Percentiles rank a stretch among this genome's conserved stretches.
phyloP scores from a whole-genome alignment of 768 basidiomycete genomes.

The Russula brevipes region DNA sequence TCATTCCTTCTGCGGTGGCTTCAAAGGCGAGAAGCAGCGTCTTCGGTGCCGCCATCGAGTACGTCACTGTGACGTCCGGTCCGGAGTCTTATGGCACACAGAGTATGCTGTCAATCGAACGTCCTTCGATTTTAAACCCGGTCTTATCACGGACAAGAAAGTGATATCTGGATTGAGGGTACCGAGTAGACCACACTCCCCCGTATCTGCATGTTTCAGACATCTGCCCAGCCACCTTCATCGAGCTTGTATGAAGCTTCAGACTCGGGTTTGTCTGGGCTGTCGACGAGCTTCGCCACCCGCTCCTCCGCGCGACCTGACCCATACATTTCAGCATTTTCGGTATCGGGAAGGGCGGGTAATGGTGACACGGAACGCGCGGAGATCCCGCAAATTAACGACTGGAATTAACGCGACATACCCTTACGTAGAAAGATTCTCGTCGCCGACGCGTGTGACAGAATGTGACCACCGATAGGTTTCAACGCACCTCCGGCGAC shows the following conservation, averaged over 20 bases:
- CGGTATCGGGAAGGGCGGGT: neutral
- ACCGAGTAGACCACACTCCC: neutral
- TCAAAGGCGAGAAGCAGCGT: neutral
- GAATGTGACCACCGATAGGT: constrained; percentile 84
- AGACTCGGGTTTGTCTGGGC: constrained; percentile 83
- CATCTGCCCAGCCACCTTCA: constrained; percentile 86
- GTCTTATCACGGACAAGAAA: neutral
- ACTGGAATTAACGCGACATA: constrained; percentile 24
- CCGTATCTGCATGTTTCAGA: constrained; percentile 38
- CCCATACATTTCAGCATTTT: neutral
- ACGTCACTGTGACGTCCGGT: neutral
- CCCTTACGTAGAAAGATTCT: constrained; percentile 87
- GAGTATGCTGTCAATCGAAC: neutral
- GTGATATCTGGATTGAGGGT: neutral
- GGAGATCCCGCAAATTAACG: neutral
- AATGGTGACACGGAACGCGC: neutral
- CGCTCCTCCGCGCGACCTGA: constrained; percentile 88
- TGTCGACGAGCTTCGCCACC: constrained; percentile 86
- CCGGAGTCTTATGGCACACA: neutral
- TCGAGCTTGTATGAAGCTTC: constrained; percentile 89
- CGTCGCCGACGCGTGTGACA: constrained; percentile 85
- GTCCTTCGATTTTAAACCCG: neutral
- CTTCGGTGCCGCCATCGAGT: neutral
- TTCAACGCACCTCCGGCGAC: constrained; percentile 91
- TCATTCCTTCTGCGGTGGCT: too few relatives aligned